phyloP scores from a whole-genome alignment of 768 basidiomycete species.

The Russula griseocarnosa region DNA sequence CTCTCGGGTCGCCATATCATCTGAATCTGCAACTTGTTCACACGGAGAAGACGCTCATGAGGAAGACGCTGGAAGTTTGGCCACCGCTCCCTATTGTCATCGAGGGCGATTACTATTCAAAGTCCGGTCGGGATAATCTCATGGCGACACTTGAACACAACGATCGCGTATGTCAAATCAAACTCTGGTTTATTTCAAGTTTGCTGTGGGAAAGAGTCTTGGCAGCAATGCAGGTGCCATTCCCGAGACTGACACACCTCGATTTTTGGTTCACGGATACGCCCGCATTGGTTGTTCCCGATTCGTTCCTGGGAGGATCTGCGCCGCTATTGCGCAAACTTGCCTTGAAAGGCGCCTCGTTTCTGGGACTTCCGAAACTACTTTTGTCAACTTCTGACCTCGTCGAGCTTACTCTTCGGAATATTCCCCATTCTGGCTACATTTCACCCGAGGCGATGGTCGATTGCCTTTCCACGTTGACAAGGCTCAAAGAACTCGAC shows the following conservation, averaged over 20 bases:
- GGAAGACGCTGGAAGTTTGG: not conserved
- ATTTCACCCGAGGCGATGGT: not conserved
- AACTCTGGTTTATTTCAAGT: not conserved
- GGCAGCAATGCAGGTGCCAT: not conserved
- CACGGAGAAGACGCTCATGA: not conserved
- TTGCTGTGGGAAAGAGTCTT: not conserved
- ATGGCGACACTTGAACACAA: not conserved
- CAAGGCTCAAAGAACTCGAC: not conserved
- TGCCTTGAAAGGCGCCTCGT: not conserved
- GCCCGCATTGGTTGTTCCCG: not conserved
- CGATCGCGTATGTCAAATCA: not conserved
- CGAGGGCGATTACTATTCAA: not conserved
- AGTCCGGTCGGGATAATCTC: not conserved
- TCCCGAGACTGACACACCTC: not conserved
- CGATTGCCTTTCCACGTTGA: not conserved
- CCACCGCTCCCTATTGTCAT: not conserved
- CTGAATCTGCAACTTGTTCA: not conserved
- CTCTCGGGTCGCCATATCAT: not conserved
- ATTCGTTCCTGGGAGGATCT: not conserved
- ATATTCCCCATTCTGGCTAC: not conserved
- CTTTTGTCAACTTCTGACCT: not conserved
- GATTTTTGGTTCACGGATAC: not conserved
- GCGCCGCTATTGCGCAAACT: not conserved
- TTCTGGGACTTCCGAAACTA: not conserved
- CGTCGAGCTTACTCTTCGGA: not conserved